Evolutionary conservation across 495 filamentous ascomycete species (phyloP).

Genomic region (Apiosordaria backusii): DNA sequence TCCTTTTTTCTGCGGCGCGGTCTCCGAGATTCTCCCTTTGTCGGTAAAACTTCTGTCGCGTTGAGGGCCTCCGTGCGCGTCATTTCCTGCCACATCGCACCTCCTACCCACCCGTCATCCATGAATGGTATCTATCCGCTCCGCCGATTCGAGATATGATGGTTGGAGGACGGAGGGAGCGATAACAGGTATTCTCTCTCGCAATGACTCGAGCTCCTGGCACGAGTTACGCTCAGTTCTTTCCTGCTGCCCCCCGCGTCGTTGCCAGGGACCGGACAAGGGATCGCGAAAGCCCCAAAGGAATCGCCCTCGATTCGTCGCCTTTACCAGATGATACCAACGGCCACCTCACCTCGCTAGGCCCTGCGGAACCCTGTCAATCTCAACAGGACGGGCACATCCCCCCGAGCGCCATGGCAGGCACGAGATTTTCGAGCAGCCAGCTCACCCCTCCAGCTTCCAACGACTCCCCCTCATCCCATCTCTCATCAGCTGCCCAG

Average conservation of each 20-base stretch:
- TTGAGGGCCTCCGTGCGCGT: conserved; percentile 26
- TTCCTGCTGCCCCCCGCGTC: conserved; percentile 72
- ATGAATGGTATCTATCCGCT: conserved; percentile 44
- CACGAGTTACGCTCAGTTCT: conserved; percentile 86
- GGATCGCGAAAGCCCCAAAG: conserved; percentile 47
- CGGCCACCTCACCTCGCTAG: conserved; percentile 22
- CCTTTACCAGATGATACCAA: conserved; percentile 17
- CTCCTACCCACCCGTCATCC: conserved; percentile 12
- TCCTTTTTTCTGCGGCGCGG: conserved; percentile 11
- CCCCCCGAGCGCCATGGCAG: conserved; percentile 43
- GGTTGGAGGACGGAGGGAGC: conserved; percentile 49
- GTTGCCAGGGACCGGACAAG: conserved; percentile 51
- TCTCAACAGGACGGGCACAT: conserved; percentile 18
- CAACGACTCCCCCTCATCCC: conserved; percentile 67
- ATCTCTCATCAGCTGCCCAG: conserved; percentile 40
- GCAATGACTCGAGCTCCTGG: conserved; percentile 73
- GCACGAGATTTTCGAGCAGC: conserved; percentile 47
- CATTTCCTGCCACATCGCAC: conserved; percentile 19
- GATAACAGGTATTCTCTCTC: conserved; percentile 43
- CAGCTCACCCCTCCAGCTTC: conserved; percentile 74
- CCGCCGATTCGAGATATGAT: conserved; percentile 49
- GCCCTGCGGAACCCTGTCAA: conserved; percentile 13
- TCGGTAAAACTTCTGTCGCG: conserved; percentile 14
- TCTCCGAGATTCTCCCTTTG: conserved; percentile 2
- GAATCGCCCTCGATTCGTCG: conserved; percentile 6